These are phyloP conservation scores for Fusarium citri DNA, from an alignment of 2,329 filamentous ascomycete genomes.

Conservation along the genomic window DNA sequence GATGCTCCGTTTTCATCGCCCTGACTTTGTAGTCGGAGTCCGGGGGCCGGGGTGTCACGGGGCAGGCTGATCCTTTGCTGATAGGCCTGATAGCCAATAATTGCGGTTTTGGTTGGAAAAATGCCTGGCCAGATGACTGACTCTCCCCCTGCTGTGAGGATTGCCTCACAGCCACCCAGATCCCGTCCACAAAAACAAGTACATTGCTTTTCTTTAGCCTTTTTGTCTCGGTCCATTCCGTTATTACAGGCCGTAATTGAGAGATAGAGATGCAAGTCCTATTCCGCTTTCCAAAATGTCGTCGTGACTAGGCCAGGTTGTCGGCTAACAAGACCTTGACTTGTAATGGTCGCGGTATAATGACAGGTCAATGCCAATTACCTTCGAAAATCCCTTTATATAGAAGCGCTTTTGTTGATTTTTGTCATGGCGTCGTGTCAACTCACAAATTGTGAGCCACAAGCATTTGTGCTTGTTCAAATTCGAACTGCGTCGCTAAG, in stretches of 20 bases:
- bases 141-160: constrained; percentile 13
- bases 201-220: constrained; percentile 44
- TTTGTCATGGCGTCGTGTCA: constrained; percentile 36
- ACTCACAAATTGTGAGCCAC: constrained; percentile 32
- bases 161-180: constrained; percentile 16
- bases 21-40: constrained; percentile 21
- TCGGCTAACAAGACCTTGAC: constrained; percentile 5
- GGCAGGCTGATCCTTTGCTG: constrained; percentile 26
- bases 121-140: constrained; percentile 4
- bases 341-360: constrained; percentile 13
- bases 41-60: constrained; percentile 31
- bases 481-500: constrained; percentile 31
- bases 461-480: constrained; percentile 36
- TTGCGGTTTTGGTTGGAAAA: constrained; percentile 6
- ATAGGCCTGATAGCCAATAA: constrained; percentile 28
- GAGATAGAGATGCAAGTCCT: constrained; percentile 22
- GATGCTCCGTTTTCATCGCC: constrained; percentile 29
- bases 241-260: constrained; percentile 31
- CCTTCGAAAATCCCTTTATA: constrained; percentile 29
- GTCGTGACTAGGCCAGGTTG: constrained; percentile 3
- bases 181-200: constrained; percentile 18
- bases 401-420: constrained; percentile 33
- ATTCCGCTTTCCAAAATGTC: constrained; percentile 32
- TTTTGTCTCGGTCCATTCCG: constrained; percentile 24
- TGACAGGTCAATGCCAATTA: constrained; percentile 23